Conservation (phyloP, 169 alveolate species). For the Cryptosporidium andersoni region DNA sequence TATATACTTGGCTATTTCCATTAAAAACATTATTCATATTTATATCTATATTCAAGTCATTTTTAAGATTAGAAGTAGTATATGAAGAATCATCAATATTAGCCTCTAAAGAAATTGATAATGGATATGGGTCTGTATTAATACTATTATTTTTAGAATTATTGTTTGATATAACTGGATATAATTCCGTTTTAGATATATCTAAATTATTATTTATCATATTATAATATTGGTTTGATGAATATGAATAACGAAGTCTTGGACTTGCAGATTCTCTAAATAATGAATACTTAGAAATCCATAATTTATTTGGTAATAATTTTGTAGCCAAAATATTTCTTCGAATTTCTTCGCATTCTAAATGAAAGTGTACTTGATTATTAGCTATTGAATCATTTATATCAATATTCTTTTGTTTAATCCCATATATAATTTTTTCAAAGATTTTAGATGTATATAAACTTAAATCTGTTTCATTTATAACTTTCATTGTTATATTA, state of each 20-base stretch:
- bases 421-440: no score
- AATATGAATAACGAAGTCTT: neutral
- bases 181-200: conserved; percentile 53
- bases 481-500: no score
- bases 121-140: conserved; percentile 63
- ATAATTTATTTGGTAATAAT: conserved; percentile 19
- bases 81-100: neutral
- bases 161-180: conserved; percentile 34
- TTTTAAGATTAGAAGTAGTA: neutral
- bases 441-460: no score
- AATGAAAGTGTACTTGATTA: conserved; percentile 1
- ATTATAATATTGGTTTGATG: neutral
- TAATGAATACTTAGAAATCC: conserved; percentile 36
- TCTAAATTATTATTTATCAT: neutral
- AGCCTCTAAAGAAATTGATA: neutral
- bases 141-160: neutral
- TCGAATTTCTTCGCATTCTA: conserved; percentile 51
- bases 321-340: conserved; percentile 1
- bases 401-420: neutral
- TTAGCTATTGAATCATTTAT: neutral
- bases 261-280: neutral
- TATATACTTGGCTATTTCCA: neutral
- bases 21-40: neutral
- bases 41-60: conserved; percentile 11
- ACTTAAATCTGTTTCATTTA: no score